Base-by-base conservation (phyloP, 202 grass and related monocot genomes). In the Cymbopogon flexuosus region DNA sequence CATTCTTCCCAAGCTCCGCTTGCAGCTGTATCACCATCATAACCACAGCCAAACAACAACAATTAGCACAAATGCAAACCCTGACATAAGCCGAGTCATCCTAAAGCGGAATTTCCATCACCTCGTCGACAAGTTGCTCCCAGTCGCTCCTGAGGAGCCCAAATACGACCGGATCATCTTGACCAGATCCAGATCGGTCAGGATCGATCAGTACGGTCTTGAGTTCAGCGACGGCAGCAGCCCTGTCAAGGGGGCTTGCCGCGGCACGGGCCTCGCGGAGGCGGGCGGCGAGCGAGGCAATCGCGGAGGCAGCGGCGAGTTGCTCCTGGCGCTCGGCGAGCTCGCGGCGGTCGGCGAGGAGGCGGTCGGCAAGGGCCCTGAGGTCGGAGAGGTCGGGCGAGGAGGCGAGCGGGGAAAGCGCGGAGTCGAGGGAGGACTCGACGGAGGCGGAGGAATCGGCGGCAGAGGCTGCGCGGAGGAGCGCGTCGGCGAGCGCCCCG, bases 111-210 rank as follows among this genome's bases (percentile, higher is more conserved):
- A 73, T 13, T 22, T 54, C 34, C 8, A 29, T 82, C 66, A 95
- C 95, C 90, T 93, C 88, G 12, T 98, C 92, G 3, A 98, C 76
- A 70, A 91, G 93, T 27, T 88, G 84, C 72, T 84, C 81, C 90
- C 86, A 98, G 54, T 98, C 92, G 13, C 72, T 86, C 65, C 86
- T 87, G 49, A 98, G 90, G 65, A 93, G 79, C 60, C 87, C 88
- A 63, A 85, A 98, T 39, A 98, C 95, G 5, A 85, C 66, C 2
- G 87, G 92, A 6, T 91, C 92, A 23, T 84, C 81, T 79, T 74
- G 72, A 14, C 14, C 45, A 69, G 82, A 78, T 73, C 78, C 67
- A 35, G 83, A 67, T 70, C 58, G 63, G 37, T 84, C 74, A 11
- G 37, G 24, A 65, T 79, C 57, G 70, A 78, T 64, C 62, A 88